Percentiles rank a stretch among this genome's conserved stretches.
phyloP scores from a whole-genome alignment of 768 basidiomycete species.

The Brasilioporus rufonigricans region DNA sequence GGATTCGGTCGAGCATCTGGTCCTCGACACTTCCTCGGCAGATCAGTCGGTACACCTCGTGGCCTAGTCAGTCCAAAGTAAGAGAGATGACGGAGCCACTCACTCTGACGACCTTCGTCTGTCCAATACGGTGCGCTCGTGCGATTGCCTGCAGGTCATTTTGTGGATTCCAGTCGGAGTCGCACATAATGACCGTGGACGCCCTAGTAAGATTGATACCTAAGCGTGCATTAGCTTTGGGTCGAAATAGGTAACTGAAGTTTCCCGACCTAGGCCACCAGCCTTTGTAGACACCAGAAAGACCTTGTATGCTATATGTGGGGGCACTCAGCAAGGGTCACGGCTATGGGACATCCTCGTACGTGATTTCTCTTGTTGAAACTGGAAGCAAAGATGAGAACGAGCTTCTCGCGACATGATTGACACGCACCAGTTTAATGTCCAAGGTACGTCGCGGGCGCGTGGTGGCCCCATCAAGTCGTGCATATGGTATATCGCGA shows the following conservation, averaged over 20 bases:
- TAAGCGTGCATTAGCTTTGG: conserved; percentile 23
- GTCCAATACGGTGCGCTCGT: conserved; percentile 78
- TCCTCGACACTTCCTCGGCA: conserved; percentile 72
- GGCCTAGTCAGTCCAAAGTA: neutral
- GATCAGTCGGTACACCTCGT: conserved; percentile 66
- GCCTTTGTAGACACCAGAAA: conserved; percentile 71
- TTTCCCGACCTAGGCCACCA: conserved; percentile 57
- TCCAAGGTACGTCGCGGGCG: conserved; percentile 56
- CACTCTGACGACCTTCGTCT: conserved; percentile 68
- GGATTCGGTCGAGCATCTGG: conserved; percentile 69
- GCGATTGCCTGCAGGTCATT: conserved; percentile 87
- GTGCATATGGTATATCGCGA: conserved; percentile 57
- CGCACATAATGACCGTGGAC: conserved; percentile 77
- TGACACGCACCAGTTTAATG: conserved; percentile 48
- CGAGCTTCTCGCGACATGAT: neutral
- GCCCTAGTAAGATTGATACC: conserved; percentile 86
- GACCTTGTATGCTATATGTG: conserved; percentile 52
- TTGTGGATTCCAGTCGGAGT: conserved; percentile 68
- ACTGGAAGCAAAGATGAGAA: conserved; percentile 32
- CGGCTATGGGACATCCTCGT: conserved; percentile 18
- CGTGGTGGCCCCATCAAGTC: conserved; percentile 54
- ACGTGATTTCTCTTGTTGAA: conserved; percentile 60
- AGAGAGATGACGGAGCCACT: neutral
- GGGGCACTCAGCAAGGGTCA: conserved; percentile 4
- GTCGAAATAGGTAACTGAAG: neutral